Evolutionary conservation across 2,329 filamentous ascomycete genomes (phyloP), one percentile per base, ranked within the genome.

Genomic region (Ophiostoma sp.): DNA sequence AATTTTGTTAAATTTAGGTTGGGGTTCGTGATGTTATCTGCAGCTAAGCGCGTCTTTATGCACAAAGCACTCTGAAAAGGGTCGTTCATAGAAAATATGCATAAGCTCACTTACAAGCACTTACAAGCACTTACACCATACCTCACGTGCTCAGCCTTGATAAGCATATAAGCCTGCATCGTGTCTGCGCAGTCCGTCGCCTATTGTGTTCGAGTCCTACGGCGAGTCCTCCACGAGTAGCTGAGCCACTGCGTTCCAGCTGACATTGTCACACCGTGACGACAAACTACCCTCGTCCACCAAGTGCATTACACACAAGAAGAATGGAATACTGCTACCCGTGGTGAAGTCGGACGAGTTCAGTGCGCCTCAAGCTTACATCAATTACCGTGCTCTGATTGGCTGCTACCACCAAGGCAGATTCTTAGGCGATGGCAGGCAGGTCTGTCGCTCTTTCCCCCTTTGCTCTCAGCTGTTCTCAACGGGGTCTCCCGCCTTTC

Each of bases 201-300:
- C 49, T 55, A 55, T 27, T 27, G n/a, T 55, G 49, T n/a, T n/a
- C 3, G 49, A 55, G 49, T 55, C 49, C 49, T 55, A 55, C 18
- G 27, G 27, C 27, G 2, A 55, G 49, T 55, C 18, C 49, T 55
- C 49, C 49, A 9, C 27, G 18, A 9, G 14, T 55, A n/a, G 49
- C 49, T 18, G 49, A 55, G 49, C n/a, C 49, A 55, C 49, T 55
- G 49, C 49, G 27, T 55, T 55, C 27, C 49, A 55, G 49, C 49
- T 55, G 42, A 45, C 42, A 27, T 45, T 12, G 42, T 45, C 8
- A n/a, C 49, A 27, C 49, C 27, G 18, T 27, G 18, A 27, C 49
- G 49, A 27, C 18, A 55, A 55, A 3, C 49, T 27, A 27, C 27
- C 27, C 27, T 27, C 27, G 27, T 27, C 27, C 27, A 27, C 27